Percentiles rank a stretch among this genome's conserved stretches.
Conservation (phyloP, 768 basidiomycete genomes). For the Phylloporus arenicola region DNA sequence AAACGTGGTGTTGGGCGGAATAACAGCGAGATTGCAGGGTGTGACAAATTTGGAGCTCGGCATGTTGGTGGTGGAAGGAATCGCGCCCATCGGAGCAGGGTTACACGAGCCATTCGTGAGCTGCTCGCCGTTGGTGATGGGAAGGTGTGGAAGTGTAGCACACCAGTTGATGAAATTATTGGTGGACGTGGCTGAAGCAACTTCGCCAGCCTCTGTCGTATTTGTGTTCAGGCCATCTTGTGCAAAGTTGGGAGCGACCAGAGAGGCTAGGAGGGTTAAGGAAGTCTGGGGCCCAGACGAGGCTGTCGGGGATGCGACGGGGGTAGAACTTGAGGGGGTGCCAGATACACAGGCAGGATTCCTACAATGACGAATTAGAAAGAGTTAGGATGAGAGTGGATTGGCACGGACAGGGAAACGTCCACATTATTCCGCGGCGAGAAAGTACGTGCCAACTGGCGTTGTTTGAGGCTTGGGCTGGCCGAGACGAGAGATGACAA, state of each 20-base stretch:
- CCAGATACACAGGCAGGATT: slow-evolving; percentile 1
- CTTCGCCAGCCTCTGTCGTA: slow-evolving; percentile 39
- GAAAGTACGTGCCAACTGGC: slow-evolving; percentile 18
- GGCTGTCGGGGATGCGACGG: background rate
- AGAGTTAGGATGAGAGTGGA: background rate
- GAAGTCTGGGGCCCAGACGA: slow-evolving; percentile 19
- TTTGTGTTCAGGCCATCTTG: slow-evolving; percentile 40
- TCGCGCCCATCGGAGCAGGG: slow-evolving; percentile 55
- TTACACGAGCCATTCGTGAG: slow-evolving; percentile 52
- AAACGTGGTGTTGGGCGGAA: slow-evolving; percentile 46
- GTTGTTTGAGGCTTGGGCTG: slow-evolving; percentile 33
- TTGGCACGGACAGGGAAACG: slow-evolving; percentile 39
- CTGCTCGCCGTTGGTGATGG: slow-evolving; percentile 60
- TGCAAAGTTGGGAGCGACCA: slow-evolving; percentile 53
- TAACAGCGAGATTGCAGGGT: slow-evolving; percentile 40
- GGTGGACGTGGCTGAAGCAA: slow-evolving; percentile 52
- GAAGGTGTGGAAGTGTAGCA: slow-evolving; percentile 38
- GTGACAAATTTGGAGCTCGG: slow-evolving; percentile 50
- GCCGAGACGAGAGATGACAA: slow-evolving; percentile 30
- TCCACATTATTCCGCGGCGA: slow-evolving; percentile 37
- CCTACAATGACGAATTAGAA: slow-evolving; percentile 5
- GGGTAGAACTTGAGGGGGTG: slow-evolving; percentile 1
- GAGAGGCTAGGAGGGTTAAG: slow-evolving; percentile 39
- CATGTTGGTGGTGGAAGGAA: slow-evolving; percentile 45
- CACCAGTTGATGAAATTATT: slow-evolving; percentile 79